Base-by-base conservation (phyloP, 2,329 filamentous ascomycete genomes). In the Tolypocladium tundrense region DNA sequence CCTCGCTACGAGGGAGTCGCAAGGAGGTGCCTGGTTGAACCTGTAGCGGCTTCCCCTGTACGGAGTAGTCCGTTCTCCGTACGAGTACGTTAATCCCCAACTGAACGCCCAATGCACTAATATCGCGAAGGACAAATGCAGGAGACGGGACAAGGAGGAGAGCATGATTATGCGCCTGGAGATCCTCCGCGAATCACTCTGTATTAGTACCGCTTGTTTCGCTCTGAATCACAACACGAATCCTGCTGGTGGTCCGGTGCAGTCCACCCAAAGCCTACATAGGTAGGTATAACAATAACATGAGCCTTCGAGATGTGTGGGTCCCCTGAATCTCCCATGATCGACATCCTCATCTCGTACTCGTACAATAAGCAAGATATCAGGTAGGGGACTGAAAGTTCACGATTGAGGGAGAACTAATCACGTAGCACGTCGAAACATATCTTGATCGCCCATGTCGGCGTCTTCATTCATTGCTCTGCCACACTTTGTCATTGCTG, bases 401-500 rank as follows among this genome's bases (percentile, higher is more conserved):
- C 19, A n/a, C 45, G 31, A n/a, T 19, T 19, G 14, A 21, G 45
- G 10, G 31, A 21, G 48, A 13, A 5, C 31, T 19, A 35, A 35
- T 4, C 48, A 51, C 19, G 31, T 13, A n/a, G 27, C 16, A n/a
- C 7, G 19, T 31, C 19, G n/a, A 5, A 11, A 4, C 31, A 13
- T 13, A 51, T 35, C 27, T 35, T 24, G 48, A 51, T 31, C 9
- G 21, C 16, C 33, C 48, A 35, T 35, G 19, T 21, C 31, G 31
- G 48, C 31, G 31, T 33, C 31, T 35, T 51, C 31, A 51, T 51
- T 51, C 24, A 41, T 54, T 42, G 39, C 53, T 54, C 31, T n/a
- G 35, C 33, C 21, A 14, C 54, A 50, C 31, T 35, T 50, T 51
- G 61, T 60, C 64, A 67, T 68, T 56, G 60, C 59, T 65, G 59